Evolutionary conservation across 441 rosid genomes (phyloP).

Genomic region (Erysimum pusillum): DNA sequence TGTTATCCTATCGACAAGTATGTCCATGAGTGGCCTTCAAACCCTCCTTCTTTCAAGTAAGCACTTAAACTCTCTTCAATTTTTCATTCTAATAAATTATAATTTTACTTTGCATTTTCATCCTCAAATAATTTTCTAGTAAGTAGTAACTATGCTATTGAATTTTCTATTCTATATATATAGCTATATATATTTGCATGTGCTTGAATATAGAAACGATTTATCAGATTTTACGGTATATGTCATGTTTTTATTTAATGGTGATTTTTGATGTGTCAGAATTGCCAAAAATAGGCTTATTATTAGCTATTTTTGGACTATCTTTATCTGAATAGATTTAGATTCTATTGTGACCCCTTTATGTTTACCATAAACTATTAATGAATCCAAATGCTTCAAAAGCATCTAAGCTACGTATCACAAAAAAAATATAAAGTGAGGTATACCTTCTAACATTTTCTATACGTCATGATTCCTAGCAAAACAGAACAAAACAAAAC

Average conservation of each 20-base stretch:
- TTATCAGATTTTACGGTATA: not conserved
- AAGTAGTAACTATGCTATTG: too few species aligned
- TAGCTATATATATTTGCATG: not conserved
- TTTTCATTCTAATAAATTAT: not conserved
- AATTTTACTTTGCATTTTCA: not conserved
- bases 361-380: not conserved
- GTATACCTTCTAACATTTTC: conserved; percentile 1
- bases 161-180: not conserved
- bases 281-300: conserved; percentile 11
- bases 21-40: conserved; percentile 71
- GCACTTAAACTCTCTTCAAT: not conserved
- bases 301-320: conserved; percentile 7
- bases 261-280: conserved; percentile 17
- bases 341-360: not conserved
- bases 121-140: not conserved
- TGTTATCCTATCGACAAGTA: conserved; percentile 71
- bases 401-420: conserved; percentile 16
- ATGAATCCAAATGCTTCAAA: not conserved
- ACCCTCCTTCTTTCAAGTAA: conserved; percentile 69
- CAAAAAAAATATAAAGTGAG: not conserved
- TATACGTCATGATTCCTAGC: not conserved
- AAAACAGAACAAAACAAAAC: conserved; percentile 5
- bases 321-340: not conserved
- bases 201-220: not conserved
- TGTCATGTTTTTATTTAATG: conserved; percentile 1